Evolutionary conservation across 768 basidiomycete genomes (phyloP), one percentile per base, ranked within the genome.

Genomic region (Boletus huronensis): DNA sequence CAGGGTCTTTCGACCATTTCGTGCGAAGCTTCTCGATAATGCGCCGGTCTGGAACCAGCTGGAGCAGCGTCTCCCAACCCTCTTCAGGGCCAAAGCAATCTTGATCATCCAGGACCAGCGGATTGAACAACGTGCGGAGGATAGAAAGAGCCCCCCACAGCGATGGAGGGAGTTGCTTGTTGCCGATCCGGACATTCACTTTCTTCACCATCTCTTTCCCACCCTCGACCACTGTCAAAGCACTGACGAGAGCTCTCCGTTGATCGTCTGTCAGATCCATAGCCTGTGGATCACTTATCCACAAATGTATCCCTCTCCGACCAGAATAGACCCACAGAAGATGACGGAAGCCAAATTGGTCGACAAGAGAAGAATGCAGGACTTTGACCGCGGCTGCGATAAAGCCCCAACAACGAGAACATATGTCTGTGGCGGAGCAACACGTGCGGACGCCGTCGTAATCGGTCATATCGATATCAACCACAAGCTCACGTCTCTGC

Each of bases 391-490:
- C 96, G 35, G 87, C 87, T 14, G 90, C 82, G 65, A 99, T 98
- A 75, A 94, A 99, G 2, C 78, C 82, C 97, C 97, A 99, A 72
- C 97, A 99, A 38, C 85, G 81, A 57, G 79, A 81, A 75, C 97
- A 99, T 70, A 99, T 96, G 52, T 82, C 85, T 42, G 93, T 91
- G 45, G 83, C 90, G 13, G 86, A 85, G 74, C 97, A 98, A 72
- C 97, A 99, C 1, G 94, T 98, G 45, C 97, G 86, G 64, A 98
- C 82, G 42, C 85, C 78, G 69, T 99, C 96, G 73, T 98, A 99
- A 73, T 99, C 97, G 16, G 97, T 96, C 97, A 99, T 98, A 73
- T 99, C 97, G 68, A 99, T 98, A 83, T 99, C 97, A 69, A 99
- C 97, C 0, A 98, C 96, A 40, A 99, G 86, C 69, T 98, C 97